These are phyloP conservation scores for Chytriomyces confervae DNA, from an alignment of 192 early-diverging fungal genomes.

Conservation along the genomic window DNA sequence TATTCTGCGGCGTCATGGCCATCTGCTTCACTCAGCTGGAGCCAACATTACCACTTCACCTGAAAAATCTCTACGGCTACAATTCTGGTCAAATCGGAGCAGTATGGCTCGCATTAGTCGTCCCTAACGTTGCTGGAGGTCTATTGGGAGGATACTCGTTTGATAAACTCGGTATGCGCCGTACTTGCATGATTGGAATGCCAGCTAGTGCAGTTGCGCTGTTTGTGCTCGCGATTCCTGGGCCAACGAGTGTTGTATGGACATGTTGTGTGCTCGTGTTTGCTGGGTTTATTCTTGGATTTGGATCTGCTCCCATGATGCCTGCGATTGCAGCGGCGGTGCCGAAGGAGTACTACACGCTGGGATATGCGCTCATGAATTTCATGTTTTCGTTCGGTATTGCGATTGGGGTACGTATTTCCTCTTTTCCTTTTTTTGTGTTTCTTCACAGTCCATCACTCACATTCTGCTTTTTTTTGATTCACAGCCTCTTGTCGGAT, in stretches of 20 bases:
- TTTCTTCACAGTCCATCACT: neutral
- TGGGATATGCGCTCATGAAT: constrained; percentile 38
- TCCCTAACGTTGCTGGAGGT: constrained; percentile 26
- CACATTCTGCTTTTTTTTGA: neutral
- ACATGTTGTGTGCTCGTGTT: constrained; percentile 10
- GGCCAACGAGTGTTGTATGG: neutral
- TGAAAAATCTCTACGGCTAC: constrained; percentile 22
- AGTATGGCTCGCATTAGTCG: constrained; percentile 29
- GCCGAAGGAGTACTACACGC: constrained; percentile 32
- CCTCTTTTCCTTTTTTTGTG: neutral
- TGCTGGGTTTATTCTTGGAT: neutral
- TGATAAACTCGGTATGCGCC: constrained; percentile 20
- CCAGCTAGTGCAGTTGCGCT: neutral
- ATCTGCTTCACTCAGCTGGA: constrained; percentile 29
- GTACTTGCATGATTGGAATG: neutral
- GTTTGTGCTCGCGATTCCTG: constrained; percentile 7
- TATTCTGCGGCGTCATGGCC: neutral
- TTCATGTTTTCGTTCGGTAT: constrained; percentile 38
- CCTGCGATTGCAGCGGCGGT: constrained; percentile 33
- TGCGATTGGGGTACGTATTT: constrained; percentile 15
- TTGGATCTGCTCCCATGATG: constrained; percentile 22
- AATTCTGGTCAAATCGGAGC: constrained; percentile 26
- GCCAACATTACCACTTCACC: constrained; percentile 34
- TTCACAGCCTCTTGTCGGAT: constrained; percentile 4
- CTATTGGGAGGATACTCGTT: constrained; percentile 26